Evolutionary conservation across 495 filamentous ascomycete species (phyloP).

Genomic region (Hypoxylon cercidicola): DNA sequence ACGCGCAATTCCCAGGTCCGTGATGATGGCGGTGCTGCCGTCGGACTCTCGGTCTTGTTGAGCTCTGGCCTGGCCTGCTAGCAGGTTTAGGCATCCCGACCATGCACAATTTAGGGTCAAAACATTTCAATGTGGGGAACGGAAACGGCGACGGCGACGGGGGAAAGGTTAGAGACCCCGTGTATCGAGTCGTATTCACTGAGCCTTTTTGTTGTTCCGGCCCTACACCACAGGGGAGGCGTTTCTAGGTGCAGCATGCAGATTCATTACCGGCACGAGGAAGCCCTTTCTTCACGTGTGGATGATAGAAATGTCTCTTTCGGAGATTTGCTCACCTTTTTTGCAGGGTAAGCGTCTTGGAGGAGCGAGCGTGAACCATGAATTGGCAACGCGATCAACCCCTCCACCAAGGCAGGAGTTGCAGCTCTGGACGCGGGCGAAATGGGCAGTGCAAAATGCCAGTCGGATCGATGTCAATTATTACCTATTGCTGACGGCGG

Average conservation of each 20-base stretch:
- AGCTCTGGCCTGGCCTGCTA: background rate
- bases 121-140: conserved; percentile 17
- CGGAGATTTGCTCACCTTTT: conserved; percentile 33
- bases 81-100: background rate
- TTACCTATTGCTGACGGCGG: conserved; percentile 17
- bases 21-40: conserved; percentile 21
- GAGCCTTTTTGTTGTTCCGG: conserved; percentile 21
- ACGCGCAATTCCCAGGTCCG: conserved; percentile 16
- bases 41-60: background rate
- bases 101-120: background rate
- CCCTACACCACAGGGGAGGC: conserved; percentile 20
- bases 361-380: background rate
- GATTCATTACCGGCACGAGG: conserved; percentile 11
- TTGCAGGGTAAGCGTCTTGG: conserved; percentile 10
- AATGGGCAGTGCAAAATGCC: conserved; percentile 5
- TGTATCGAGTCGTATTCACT: conserved; percentile 16
- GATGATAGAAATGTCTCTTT: conserved; percentile 27
- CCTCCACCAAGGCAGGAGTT: conserved; percentile 16
- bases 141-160: conserved; percentile 16
- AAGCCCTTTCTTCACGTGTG: conserved; percentile 30
- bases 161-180: background rate
- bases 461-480: too few relatives aligned
- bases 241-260: conserved; percentile 11
- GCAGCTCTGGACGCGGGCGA: conserved; percentile 16
- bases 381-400: conserved; percentile 30